Evolutionary conservation across 139 green algal species (phyloP), one percentile per base, ranked within the genome.

Genomic region (Micractinium sp.): DNA sequence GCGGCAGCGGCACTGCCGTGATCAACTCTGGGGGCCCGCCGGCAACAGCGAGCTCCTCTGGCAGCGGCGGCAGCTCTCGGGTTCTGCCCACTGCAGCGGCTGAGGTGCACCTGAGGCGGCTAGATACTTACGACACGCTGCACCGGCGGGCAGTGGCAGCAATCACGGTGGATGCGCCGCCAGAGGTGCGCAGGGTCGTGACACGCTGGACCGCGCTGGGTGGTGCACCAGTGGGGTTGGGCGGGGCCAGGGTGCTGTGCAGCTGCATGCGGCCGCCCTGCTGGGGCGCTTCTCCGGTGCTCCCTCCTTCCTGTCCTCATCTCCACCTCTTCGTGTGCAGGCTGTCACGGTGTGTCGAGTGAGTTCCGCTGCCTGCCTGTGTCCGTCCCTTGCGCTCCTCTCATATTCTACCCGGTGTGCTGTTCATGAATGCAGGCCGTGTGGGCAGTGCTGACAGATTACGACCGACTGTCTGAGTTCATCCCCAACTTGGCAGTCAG

Each of bases 401-500:
- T 31, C 12, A 25, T 71, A 2, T 12, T 12, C 20, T 27, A 27
- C 63, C 63, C n/a, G n/a, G 2, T 71, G 20, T 71, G 63, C 14
- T 27, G n/a, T 69, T 39, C 35, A 81, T 82, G 76, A 47, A 15
- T 78, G 39, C 84, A 88, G 84, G 84, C 67, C 7, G 85, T 88
- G 41, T 88, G 85, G 85, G 41, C 56, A 5, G 85, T 88, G 85
- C 71, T 88, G 19, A 88, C 85, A 20, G 92, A 95, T 78, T 96
- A 96, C 73, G 81, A 94, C 66, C 67, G 74, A 1, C 78, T 96
- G 39, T 80, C 92, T 0, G 89, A 93, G n/a, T 92, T 96, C 47
- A 86, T 96, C 71, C 94, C 94, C 25, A 93, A 93, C 81, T 77
- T 96, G n/a, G 91, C 89, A 5, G 87, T 91, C 18, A 94, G 90